Conservation (phyloP, 2,329 filamentous ascomycete species). For the Falciphora oryzae region DNA sequence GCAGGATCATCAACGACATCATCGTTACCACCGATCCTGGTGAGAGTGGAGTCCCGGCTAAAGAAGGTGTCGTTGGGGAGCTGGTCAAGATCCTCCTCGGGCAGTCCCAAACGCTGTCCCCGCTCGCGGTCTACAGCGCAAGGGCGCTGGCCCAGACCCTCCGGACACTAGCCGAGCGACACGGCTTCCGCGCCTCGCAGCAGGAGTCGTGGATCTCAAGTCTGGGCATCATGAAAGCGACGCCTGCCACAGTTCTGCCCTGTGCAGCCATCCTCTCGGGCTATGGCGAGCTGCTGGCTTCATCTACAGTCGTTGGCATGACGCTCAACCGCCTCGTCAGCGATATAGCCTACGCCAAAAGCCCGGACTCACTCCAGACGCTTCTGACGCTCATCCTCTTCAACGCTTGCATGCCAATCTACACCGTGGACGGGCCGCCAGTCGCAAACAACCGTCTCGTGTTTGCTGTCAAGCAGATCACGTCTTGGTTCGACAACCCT, state of each 20-base stretch:
- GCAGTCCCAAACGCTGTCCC: conserved; percentile 34
- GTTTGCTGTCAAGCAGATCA: conserved; percentile 75
- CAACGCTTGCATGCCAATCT: conserved; percentile 46
- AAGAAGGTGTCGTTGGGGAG: conserved; percentile 30
- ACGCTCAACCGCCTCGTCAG: conserved; percentile 57
- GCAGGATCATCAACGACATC: conserved; percentile 29
- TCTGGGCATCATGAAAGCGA: conserved; percentile 40
- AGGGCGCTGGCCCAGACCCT: conserved; percentile 46
- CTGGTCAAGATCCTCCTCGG: conserved; percentile 40
- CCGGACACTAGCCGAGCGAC: conserved; percentile 37
- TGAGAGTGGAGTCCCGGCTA: conserved; percentile 24
- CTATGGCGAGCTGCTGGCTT: conserved; percentile 42
- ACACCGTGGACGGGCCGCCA: conserved; percentile 45
- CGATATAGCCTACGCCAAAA: conserved; percentile 47
- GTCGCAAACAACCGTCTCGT: conserved; percentile 65
- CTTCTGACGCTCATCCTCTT: conserved; percentile 47
- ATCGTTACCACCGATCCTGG: conserved; percentile 30
- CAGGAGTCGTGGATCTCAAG: conserved; percentile 41
- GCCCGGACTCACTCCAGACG: conserved; percentile 35
- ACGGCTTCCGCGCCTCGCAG: conserved; percentile 37
- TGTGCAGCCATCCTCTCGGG: conserved; percentile 46
- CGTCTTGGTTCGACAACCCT: conserved; percentile 59
- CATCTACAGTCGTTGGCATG: conserved; percentile 43
- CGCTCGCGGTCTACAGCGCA: conserved; percentile 46
- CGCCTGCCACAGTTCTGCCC: conserved; percentile 39